Evolutionary conservation across 2,329 filamentous ascomycete species (phyloP).

Genomic region (Cladosporium austrohemisphaericum): DNA sequence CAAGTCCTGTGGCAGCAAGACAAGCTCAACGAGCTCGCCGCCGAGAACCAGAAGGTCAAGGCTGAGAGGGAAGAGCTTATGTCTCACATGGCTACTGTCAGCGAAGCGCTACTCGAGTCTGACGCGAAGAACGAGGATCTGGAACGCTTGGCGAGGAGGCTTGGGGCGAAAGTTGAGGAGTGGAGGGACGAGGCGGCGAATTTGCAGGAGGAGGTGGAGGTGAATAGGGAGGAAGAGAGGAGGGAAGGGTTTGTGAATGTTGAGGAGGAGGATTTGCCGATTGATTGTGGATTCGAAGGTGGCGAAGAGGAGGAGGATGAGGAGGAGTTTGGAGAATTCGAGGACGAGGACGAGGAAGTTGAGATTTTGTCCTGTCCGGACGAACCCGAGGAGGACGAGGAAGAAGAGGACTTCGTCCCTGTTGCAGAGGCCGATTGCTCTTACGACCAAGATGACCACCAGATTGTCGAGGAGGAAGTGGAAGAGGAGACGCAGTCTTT

Average conservation of each 20-base stretch:
- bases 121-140: too few species aligned
- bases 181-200: constrained; percentile 9
- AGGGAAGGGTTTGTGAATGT: constrained; percentile 20
- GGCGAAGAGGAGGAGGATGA: constrained; percentile 5
- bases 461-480: too few species aligned
- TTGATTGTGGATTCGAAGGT: neutral
- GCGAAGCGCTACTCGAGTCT: too few species aligned
- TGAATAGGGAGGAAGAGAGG: constrained; percentile 19
- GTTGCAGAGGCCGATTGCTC: too few species aligned
- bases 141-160: neutral
- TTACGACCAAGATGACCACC: too few species aligned
- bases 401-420: neutral
- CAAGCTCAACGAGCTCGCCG: neutral
- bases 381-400: neutral
- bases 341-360: neutral
- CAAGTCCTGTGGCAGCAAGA: too few species aligned
- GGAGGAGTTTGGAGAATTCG: too few species aligned
- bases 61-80: too few species aligned
- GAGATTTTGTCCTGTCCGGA: neutral
- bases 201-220: constrained; percentile 18
- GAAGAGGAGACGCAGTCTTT: too few species aligned
- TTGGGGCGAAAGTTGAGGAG: constrained; percentile 1
- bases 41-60: neutral
- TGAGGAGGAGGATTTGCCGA: constrained; percentile 21
- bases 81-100: too few species aligned